phyloP scores from a whole-genome alignment of 176 grass and related monocot genomes.

The Pharus latifolius region DNA sequence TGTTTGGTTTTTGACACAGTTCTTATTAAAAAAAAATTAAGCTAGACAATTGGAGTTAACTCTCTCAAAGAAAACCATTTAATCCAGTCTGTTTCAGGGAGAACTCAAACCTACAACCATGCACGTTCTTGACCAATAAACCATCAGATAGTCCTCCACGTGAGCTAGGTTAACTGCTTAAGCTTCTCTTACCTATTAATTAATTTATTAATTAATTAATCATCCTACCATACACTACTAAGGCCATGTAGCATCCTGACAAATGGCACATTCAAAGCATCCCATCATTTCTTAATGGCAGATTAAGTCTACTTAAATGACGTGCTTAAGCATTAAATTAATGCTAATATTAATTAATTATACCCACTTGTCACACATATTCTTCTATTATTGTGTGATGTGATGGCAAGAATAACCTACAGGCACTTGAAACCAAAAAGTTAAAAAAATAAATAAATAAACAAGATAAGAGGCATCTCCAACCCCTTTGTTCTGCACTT shows the following conservation, averaged over 20 bases:
- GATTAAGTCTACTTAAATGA: constrained; percentile 19
- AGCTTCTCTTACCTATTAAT: no score
- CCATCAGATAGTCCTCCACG: no score
- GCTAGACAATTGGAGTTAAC: no score
- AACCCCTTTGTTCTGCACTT: constrained; percentile 11
- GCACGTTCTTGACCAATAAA: no score
- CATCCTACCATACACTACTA: background rate
- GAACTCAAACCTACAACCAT: no score
- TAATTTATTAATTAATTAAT: no score
- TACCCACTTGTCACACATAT: constrained; percentile 34
- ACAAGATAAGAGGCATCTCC: constrained; percentile 23
- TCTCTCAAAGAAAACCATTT: no score
- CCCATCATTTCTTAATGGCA: background rate
- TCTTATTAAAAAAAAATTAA: no score
- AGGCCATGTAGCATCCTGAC: background rate
- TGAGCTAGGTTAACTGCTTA: no score
- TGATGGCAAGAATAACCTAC: constrained; percentile 43
- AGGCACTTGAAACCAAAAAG: background rate
- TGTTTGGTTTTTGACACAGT: no score
- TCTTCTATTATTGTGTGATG: constrained; percentile 45
- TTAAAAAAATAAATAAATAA: background rate
- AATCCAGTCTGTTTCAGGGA: no score
- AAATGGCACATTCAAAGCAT: no score
- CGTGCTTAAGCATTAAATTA: background rate
- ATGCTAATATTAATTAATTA: background rate